Percentiles rank a stretch among this genome's conserved stretches.
phyloP scores from a whole-genome alignment of 1,139 yeast genomes.

The Taiozyma sp. region DNA sequence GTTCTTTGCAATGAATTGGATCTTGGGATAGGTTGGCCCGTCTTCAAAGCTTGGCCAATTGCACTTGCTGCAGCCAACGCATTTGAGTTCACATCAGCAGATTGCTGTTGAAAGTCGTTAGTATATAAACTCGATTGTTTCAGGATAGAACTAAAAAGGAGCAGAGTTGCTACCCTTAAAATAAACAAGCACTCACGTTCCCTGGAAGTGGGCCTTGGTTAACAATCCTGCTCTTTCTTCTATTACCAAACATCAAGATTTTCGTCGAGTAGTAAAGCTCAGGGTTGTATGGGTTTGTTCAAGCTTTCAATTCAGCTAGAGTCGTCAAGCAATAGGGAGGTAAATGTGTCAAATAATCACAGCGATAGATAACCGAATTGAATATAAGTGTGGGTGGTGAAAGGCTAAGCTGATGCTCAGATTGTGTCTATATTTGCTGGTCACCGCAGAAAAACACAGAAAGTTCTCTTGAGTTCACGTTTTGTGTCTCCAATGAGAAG shows the following conservation, averaged over 20 bases:
- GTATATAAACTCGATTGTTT: not conserved
- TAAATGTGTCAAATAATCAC: not conserved
- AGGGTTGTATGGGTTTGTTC: not conserved
- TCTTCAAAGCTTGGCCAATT: slow-evolving; percentile 29
- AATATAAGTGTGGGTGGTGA: not conserved
- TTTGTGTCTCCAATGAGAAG: not conserved
- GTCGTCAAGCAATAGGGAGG: not conserved
- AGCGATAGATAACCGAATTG: not conserved
- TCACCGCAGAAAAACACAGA: too few relatives aligned
- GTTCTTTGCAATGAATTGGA: slow-evolving; percentile 22
- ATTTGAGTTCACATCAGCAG: slow-evolving; percentile 28
- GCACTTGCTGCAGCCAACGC: slow-evolving; percentile 43
- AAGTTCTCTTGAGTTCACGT: too few relatives aligned
- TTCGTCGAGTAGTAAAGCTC: not conserved
- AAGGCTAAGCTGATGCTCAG: not conserved
- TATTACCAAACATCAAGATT: not conserved
- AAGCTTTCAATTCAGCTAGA: not conserved
- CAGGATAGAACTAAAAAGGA: not conserved
- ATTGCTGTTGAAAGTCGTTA: slow-evolving; percentile 16
- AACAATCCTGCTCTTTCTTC: not conserved
- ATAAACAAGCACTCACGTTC: not conserved
- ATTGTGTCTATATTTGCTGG: too few relatives aligned
- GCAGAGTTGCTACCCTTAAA: not conserved
- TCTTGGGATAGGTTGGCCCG: slow-evolving; percentile 26
- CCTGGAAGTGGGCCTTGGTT: not conserved